phyloP scores from a whole-genome alignment of 306 rosid species.

The Malus domestica region ASM211411v1 NC_041802.1:4766501-4767000 shows the following conservation, averaged over 20 bases:
- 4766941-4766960: too few relatives aligned
- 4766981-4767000: background rate
- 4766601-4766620: constrained; percentile 89
- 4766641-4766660: constrained; percentile 80
- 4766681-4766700: constrained; percentile 90
- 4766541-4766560: constrained; percentile 28
- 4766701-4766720: constrained; percentile 88
- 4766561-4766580: constrained; percentile 77
- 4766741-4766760: constrained; percentile 86
- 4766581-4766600: constrained; percentile 91
- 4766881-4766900: background rate
- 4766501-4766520: constrained; percentile 15
- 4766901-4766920: background rate
- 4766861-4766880: background rate
- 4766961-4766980: too few relatives aligned
- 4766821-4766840: background rate
- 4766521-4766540: constrained; percentile 30
- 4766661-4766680: constrained; percentile 93
- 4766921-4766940: background rate
- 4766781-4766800: constrained; percentile 83
- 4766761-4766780: constrained; percentile 82
- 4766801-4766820: constrained; percentile 39
- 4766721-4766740: constrained; percentile 87
- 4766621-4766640: constrained; percentile 78
- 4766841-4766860: background rate